phyloP scores from a whole-genome alignment of 2,329 filamentous ascomycete genomes.

The Aspergillus quadricinctus region DNA sequence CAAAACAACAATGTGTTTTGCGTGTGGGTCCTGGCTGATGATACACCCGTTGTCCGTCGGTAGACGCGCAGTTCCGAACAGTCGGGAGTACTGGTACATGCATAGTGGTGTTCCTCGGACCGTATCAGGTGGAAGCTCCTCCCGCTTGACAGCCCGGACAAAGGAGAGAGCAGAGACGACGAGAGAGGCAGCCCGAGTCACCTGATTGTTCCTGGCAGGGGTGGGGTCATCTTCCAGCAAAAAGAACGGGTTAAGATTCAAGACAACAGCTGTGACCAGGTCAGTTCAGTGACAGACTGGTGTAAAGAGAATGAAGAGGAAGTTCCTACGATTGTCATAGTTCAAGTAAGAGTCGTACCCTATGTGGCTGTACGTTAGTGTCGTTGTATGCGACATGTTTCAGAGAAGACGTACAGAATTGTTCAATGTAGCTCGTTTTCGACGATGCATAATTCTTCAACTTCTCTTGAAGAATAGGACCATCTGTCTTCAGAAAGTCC shows the following conservation, averaged over 20 bases:
- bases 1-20: constrained; percentile 88
- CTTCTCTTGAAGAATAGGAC: constrained; percentile 79
- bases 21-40: constrained; percentile 89
- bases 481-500: constrained; percentile 78
- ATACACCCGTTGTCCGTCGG: constrained; percentile 93
- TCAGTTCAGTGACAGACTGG: constrained; percentile 8
- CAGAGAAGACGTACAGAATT: constrained; percentile 72
- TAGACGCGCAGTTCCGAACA: constrained; percentile 92
- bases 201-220: constrained; percentile 91
- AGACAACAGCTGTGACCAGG: constrained; percentile 62
- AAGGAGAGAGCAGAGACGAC: constrained; percentile 88
- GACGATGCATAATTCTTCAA: constrained; percentile 85
- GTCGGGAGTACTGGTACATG: constrained; percentile 96
- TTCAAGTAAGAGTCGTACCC: constrained; percentile 99
- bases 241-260: constrained; percentile 98
- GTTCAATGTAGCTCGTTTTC: constrained; percentile 95
- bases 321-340: constrained; percentile 71
- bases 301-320: not conserved
- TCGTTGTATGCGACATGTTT: not conserved
- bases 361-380: constrained; percentile 35
- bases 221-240: constrained; percentile 95
- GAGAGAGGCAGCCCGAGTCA: constrained; percentile 87
- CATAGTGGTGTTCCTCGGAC: constrained; percentile 79
- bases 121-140: constrained; percentile 86
- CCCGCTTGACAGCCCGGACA: constrained; percentile 84